Percentiles rank a stretch among this genome's conserved stretches.
phyloP scores from a whole-genome alignment of 139 green algal genomes.

The Tetratostichococcus sp. region DNA sequence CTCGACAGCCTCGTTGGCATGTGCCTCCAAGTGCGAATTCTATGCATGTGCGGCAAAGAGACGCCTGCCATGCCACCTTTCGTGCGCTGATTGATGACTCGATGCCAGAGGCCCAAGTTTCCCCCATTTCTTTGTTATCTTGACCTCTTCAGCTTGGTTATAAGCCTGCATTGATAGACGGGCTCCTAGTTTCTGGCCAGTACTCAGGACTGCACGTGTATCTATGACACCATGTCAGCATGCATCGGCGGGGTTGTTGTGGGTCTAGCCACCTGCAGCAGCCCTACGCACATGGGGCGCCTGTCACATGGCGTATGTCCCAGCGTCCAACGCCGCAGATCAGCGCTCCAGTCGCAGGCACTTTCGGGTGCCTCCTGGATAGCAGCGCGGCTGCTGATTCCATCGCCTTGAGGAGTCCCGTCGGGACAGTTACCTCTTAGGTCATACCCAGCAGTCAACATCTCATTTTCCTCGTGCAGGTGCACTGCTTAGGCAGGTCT shows the following conservation, averaged over 20 bases:
- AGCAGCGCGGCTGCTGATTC: conserved; percentile 45
- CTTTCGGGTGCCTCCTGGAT: conserved; percentile 5
- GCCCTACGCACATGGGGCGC: conserved; percentile 5
- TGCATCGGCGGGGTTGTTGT: conserved; percentile 8
- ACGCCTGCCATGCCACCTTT: no score
- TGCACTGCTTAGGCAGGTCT: no score
- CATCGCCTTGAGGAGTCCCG: conserved; percentile 51
- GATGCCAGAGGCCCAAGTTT: no score
- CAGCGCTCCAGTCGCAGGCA: conserved; percentile 16
- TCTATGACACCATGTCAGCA: no score
- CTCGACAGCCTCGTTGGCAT: conserved; percentile 76
- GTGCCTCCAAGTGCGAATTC: conserved; percentile 47
- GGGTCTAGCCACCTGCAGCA: conserved; percentile 11
- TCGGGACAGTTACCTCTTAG: conserved; percentile 50
- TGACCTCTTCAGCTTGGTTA: no score
- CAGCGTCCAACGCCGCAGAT: conserved; percentile 24
- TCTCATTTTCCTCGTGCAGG: not conserved
- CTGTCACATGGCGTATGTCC: conserved; percentile 22
- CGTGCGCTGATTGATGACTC: no score
- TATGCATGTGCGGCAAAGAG: not conserved
- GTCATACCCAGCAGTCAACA: conserved; percentile 54
- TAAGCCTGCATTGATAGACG: no score
- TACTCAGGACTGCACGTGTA: no score
- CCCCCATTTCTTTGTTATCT: no score
- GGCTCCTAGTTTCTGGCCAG: no score